phyloP scores from a whole-genome alignment of 2,329 filamentous ascomycete genomes.

The Aspergillus sp. region DNA sequence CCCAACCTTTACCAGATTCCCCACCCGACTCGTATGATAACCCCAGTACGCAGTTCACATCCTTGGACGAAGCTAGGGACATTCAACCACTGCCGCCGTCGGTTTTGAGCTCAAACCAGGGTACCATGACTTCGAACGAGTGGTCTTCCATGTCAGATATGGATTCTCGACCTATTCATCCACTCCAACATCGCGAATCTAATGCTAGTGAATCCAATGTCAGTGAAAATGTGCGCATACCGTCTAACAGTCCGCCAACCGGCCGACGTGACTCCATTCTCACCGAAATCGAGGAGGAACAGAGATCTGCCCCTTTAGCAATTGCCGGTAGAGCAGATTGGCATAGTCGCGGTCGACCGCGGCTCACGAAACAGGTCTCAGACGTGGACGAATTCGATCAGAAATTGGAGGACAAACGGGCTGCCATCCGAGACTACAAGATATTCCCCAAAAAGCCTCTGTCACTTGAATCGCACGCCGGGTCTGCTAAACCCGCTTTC shows the following conservation, averaged over 20 bases:
- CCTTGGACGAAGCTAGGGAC: conserved; percentile 35
- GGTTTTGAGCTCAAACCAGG: conserved; percentile 39
- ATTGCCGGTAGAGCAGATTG: conserved; percentile 41
- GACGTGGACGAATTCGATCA: conserved; percentile 41
- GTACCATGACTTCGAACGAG: conserved; percentile 27
- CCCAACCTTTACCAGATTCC: conserved; percentile 48
- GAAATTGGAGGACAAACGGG: conserved; percentile 43
- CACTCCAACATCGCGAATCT: conserved; percentile 24
- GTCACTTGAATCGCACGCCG: conserved; percentile 46
- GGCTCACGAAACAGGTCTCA: conserved; percentile 27
- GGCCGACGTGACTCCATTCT: conserved; percentile 25
- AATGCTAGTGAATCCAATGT: conserved; percentile 28
- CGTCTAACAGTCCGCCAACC: conserved; percentile 22
- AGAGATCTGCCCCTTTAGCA: conserved; percentile 43
- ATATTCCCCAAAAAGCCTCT: conserved; percentile 51
- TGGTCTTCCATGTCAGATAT: conserved; percentile 31
- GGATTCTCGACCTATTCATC: conserved; percentile 18
- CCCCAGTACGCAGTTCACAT: conserved; percentile 29
- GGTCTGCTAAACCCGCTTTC: conserved; percentile 33
- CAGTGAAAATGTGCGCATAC: conserved; percentile 23
- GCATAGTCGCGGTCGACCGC: conserved; percentile 29
- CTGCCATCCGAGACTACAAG: conserved; percentile 50
- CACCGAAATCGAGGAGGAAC: conserved; percentile 27
- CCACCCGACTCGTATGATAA: conserved; percentile 32
- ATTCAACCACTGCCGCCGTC: conserved; percentile 46